Conservation (phyloP, 2,329 filamentous ascomycete species). For the Pseudofabraea citricarpa region DNA sequence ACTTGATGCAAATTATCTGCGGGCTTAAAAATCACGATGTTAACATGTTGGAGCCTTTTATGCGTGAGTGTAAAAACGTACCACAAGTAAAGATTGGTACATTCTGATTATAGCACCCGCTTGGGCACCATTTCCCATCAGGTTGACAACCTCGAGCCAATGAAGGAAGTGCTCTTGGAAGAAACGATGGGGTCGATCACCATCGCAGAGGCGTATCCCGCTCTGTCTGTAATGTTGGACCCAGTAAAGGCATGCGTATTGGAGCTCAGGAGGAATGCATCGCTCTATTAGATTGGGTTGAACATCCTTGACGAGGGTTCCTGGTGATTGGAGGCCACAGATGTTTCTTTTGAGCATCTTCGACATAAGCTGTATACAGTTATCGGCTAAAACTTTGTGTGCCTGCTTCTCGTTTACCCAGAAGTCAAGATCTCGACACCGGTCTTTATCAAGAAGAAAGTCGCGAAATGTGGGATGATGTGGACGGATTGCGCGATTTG, state of each 20-base stretch:
- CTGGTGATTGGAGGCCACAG: conserved; percentile 4
- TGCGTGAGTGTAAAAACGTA: not conserved
- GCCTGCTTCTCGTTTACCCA: conserved; percentile 6
- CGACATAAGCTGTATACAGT: conserved; percentile 24
- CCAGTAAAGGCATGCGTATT: conserved; percentile 33
- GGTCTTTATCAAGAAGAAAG: conserved; percentile 24
- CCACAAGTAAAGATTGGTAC: not conserved
- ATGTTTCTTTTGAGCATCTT: conserved; percentile 8
- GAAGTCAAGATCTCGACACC: conserved; percentile 1
- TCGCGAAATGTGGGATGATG: conserved; percentile 29
- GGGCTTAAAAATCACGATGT: not conserved
- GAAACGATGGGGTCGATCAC: conserved; percentile 25
- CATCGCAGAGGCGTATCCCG: conserved; percentile 21
- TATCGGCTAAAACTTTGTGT: conserved; percentile 2
- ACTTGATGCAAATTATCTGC: not conserved
- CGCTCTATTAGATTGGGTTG: conserved; percentile 4
- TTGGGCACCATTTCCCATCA: not conserved
- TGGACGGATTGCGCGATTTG: conserved; percentile 10
- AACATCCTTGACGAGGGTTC: conserved; percentile 4
- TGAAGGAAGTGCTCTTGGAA: conserved; percentile 26
- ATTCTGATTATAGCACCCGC: not conserved
- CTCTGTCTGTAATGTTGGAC: conserved; percentile 25
- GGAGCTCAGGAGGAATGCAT: conserved; percentile 12
- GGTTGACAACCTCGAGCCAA: not conserved
- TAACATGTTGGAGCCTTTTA: not conserved